These are phyloP conservation scores for Lentinula novae-zelandiae DNA, from an alignment of 1,284 basidiomycete genomes.

Conservation along the genomic window DNA sequence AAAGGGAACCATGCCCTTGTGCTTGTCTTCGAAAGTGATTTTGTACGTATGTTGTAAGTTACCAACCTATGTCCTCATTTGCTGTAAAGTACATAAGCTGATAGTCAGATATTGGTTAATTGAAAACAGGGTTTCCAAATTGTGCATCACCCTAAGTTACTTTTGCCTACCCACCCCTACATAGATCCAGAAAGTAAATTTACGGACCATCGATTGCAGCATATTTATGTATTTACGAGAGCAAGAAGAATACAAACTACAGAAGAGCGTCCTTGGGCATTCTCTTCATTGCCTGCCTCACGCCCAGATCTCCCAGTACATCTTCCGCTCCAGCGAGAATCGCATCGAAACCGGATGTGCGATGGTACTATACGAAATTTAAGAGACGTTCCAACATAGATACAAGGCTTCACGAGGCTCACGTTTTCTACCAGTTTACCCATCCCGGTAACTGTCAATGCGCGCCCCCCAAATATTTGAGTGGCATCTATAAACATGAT, in stretches of 20 bases:
- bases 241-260: background rate
- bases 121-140: too few species aligned
- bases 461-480: slow-evolving; percentile 62
- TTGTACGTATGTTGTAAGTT: too few species aligned
- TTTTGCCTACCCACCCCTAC: too few species aligned
- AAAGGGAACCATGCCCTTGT: too few species aligned
- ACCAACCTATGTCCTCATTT: too few species aligned
- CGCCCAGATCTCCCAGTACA: slow-evolving; percentile 61
- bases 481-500: slow-evolving; percentile 41
- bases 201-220: too few species aligned
- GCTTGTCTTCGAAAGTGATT: too few species aligned
- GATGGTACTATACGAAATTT: slow-evolving; percentile 34
- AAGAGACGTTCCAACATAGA: background rate
- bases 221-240: background rate
- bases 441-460: slow-evolving; percentile 62
- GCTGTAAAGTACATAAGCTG: too few species aligned
- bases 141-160: too few species aligned
- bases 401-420: slow-evolving; percentile 27
- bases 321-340: slow-evolving; percentile 66
- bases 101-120: too few species aligned
- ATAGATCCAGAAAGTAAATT: too few species aligned
- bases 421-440: slow-evolving; percentile 62
- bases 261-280: slow-evolving; percentile 46
- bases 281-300: slow-evolving; percentile 65
- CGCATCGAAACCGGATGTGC: slow-evolving; percentile 49